Conservation (phyloP, 495 filamentous ascomycete species). For the Aspergillus cavernicola region DNA sequence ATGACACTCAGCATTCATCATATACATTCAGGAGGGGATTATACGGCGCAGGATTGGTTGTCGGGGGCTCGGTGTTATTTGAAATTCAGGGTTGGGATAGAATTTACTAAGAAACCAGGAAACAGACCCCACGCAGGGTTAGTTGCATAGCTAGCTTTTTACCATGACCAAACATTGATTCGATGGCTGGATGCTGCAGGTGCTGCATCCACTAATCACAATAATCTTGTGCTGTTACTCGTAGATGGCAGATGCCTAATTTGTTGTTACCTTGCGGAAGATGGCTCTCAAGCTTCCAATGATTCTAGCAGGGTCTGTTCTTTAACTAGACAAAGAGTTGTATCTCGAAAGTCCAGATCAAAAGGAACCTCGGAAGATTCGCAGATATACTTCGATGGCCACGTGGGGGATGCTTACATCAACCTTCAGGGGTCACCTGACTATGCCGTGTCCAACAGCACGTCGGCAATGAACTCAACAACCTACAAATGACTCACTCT, state of each 20-base stretch:
- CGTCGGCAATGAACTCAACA: neutral
- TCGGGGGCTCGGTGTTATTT: neutral
- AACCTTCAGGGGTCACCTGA: conserved; percentile 6
- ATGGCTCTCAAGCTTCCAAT: no score
- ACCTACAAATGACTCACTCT: conserved; percentile 16
- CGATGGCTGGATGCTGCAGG: neutral
- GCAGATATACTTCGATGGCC: no score
- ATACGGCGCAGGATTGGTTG: conserved; percentile 1
- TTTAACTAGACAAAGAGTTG: no score
- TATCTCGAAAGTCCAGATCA: no score
- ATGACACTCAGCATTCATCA: neutral
- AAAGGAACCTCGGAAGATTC: no score
- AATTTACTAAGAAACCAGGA: neutral
- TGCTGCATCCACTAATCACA: no score
- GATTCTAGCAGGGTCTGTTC: no score
- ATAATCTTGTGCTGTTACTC: no score
- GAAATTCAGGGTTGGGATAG: neutral
- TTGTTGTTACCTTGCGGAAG: no score
- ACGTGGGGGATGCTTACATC: conserved; percentile 13
- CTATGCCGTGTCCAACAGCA: conserved; percentile 1
- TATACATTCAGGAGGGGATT: neutral
- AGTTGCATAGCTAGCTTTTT: conserved; percentile 5
- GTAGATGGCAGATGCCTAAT: no score
- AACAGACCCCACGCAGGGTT: conserved; percentile 2
- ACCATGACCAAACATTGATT: neutral